These are phyloP conservation scores for Berberis thunbergii DNA, from an alignment of 164 flowering plant species.

Conservation along the genomic window DNA sequence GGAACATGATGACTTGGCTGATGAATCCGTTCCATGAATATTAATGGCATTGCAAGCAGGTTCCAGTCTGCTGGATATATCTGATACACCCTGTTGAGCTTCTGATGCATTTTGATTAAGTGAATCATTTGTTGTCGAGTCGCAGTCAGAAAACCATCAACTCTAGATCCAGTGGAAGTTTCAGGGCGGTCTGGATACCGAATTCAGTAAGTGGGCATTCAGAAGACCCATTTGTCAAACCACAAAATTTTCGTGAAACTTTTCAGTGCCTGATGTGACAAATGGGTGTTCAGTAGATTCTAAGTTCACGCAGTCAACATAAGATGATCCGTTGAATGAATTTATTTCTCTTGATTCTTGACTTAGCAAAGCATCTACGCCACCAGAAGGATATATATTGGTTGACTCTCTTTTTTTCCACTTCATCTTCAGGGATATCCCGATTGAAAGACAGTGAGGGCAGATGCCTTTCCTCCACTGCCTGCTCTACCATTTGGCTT, in stretches of 20 bases:
- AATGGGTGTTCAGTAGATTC: neutral
- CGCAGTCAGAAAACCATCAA: neutral
- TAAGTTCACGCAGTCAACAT: neutral
- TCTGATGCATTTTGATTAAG: slow-evolving; percentile 5
- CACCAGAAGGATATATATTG: neutral
- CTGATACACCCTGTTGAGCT: slow-evolving; percentile 1
- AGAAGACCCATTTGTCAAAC: neutral
- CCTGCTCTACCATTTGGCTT: slow-evolving; percentile 13
- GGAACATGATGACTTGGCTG: neutral
- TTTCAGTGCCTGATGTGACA: neutral
- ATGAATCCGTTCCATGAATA: slow-evolving; percentile 4
- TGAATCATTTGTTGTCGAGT: neutral
- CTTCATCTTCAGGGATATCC: neutral
- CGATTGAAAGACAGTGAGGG: slow-evolving; percentile 3
- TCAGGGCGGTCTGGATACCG: neutral
- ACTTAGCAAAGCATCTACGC: neutral
- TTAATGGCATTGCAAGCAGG: neutral
- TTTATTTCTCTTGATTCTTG: neutral
- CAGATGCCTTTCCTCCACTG: slow-evolving; percentile 11
- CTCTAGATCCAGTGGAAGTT: neutral
- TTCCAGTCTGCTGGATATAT: neutral
- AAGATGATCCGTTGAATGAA: neutral
- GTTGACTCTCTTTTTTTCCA: neutral
- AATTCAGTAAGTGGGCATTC: neutral
- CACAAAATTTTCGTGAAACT: neutral